Evolutionary conservation across 208 protist genomes (phyloP), one percentile per base, ranked within the genome.

Genomic region (Trypanosoma brucei): DNA sequence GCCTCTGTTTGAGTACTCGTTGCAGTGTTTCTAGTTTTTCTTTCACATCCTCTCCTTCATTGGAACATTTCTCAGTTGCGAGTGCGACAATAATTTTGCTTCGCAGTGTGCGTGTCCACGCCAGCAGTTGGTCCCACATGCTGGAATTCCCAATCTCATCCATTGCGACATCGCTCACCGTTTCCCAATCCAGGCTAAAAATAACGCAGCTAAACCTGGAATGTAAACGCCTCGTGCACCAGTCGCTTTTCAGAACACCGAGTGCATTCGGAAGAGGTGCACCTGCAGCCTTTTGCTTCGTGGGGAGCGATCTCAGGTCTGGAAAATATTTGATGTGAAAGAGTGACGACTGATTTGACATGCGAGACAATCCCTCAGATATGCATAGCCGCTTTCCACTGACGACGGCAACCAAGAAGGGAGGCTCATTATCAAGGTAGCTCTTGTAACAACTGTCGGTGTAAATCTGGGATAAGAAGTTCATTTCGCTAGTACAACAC

Each of bases 391-490:
- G 59, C 45, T 54, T 54, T 5, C 56, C 38, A 1, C 74, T 65
- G 4, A 86, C 56, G 1, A 62, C 57, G 0, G 65, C 72, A 22
- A 83, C 61, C 6, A 70, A 78, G 56, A 86, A 77, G 8, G 11
- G 57, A 3, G 80, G 80, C 39, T 49, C 68, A 39, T 38, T 63
- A 52, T 81, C 60, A 1, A 74, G 51, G 44, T 86, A 81, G 22
- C 53, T 44, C 7, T 65, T 45, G 63, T 86, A 86, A 46, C 35
- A 44, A 7, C 65, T 62, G 52, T 83, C 80, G 22, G 45, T 69
- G 52, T 86, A 83, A 0, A 78, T 11, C 2, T 62, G 37, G 35
- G 51, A 62, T 11, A 86, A 70, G 64, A 75, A 69, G 46, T 86
- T 72, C 80, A 86, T 86, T 14, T 5, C 34, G n/a, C n/a, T 62